These are phyloP conservation scores for Saprolegnia diclina DNA, from an alignment of 352 stramenopile genomes.

Conservation along the genomic window DNA sequence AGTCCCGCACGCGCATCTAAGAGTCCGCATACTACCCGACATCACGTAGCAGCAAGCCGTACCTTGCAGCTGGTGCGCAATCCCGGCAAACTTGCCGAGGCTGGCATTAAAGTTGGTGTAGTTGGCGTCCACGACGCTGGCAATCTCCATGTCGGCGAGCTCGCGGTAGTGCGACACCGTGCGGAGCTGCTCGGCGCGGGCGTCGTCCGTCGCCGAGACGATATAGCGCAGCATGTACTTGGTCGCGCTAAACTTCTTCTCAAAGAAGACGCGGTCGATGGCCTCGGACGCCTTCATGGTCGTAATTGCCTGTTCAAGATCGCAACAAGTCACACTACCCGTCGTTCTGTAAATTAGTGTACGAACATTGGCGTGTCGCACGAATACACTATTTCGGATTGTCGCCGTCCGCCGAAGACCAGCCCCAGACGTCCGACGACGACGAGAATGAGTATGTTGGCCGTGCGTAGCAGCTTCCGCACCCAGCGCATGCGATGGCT, in stretches of 20 bases:
- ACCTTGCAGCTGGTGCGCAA: constrained; percentile 77
- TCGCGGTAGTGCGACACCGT: constrained; percentile 50
- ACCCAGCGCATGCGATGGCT: too few relatives aligned
- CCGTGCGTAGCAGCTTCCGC: too few relatives aligned
- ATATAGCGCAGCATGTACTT: constrained; percentile 79
- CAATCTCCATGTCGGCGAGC: constrained; percentile 72
- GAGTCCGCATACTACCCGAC: neutral
- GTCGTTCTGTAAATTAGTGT: too few relatives aligned
- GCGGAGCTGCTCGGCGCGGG: constrained; percentile 60
- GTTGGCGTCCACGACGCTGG: constrained; percentile 75
- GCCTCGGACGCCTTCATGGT: constrained; percentile 24
- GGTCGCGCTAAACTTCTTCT: constrained; percentile 77
- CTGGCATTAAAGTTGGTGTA: constrained; percentile 83
- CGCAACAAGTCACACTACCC: too few relatives aligned
- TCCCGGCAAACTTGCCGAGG: constrained; percentile 67
- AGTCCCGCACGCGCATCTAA: constrained; percentile 69
- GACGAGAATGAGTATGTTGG: too few relatives aligned
- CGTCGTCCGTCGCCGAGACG: constrained; percentile 58
- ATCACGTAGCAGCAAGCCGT: neutral
- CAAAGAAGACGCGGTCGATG: constrained; percentile 73
- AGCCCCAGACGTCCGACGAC: too few relatives aligned
- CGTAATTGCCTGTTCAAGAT: too few relatives aligned
- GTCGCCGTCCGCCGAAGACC: too few relatives aligned
- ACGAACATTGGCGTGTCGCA: too few relatives aligned
- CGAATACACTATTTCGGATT: too few relatives aligned